Percentiles rank a stretch among this genome's conserved stretches.
Conservation (phyloP, 768 basidiomycete genomes). For the Dentipellis sp. region DNA sequence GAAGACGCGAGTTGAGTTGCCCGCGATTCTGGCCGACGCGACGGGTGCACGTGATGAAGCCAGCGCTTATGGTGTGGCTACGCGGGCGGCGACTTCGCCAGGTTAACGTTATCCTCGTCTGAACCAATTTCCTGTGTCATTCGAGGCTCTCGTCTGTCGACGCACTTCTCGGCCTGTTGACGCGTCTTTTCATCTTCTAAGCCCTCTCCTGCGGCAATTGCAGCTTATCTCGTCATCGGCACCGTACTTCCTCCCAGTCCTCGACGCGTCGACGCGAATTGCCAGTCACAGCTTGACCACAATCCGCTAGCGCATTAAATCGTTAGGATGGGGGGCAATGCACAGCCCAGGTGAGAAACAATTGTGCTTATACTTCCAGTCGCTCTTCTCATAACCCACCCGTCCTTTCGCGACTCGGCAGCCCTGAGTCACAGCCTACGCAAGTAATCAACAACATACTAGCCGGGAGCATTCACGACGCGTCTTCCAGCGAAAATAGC, state of each 20-base stretch:
- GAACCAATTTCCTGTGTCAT: background rate
- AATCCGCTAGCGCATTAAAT: too few relatives aligned
- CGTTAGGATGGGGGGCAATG: too few relatives aligned
- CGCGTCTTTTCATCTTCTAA: background rate
- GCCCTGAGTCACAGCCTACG: conserved; percentile 42
- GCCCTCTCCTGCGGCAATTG: background rate
- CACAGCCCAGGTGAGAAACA: too few relatives aligned
- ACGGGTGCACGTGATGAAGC: background rate
- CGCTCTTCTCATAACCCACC: too few relatives aligned
- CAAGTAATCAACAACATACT: conserved; percentile 42
- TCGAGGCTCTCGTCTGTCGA: background rate
- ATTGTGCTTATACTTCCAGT: too few relatives aligned
- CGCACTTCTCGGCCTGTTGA: background rate
- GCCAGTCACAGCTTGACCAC: too few relatives aligned
- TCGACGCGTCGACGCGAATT: too few relatives aligned
- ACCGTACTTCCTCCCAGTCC: too few relatives aligned
- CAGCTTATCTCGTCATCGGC: too few relatives aligned
- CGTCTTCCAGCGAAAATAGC: background rate
- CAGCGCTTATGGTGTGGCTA: too few relatives aligned
- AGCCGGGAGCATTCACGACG: conserved; percentile 13
- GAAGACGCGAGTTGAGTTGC: background rate
- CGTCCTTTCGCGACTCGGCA: background rate
- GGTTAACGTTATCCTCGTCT: background rate
- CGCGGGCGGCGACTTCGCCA: background rate
- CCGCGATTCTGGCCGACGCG: background rate